A percentile compares a stretch with the other conserved stretches of the same genome.
phyloP scores from a whole-genome alignment of 495 filamentous ascomycete species.

The Bryoglossum gracile region DNA sequence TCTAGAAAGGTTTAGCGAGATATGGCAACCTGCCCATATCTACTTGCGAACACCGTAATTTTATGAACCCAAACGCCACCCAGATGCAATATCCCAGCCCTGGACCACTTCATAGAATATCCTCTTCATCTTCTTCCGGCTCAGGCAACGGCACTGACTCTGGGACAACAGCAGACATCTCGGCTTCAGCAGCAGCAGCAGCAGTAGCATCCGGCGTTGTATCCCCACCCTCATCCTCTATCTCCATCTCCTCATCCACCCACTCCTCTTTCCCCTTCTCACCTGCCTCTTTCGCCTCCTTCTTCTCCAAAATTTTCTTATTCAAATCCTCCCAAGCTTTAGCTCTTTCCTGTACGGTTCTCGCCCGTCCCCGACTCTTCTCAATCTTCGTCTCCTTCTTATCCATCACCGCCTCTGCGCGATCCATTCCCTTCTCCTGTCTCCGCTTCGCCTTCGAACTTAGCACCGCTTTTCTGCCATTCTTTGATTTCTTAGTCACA shows the following conservation, averaged over 20 bases:
- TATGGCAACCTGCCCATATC: not conserved
- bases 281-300: conserved; percentile 14
- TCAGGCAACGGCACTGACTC: conserved; percentile 7
- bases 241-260: conserved; percentile 14
- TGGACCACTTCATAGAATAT: conserved; percentile 10
- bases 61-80: conserved; percentile 1
- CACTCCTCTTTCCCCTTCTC: conserved; percentile 18
- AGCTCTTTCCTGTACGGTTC: conserved; percentile 47
- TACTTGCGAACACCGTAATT: not conserved
- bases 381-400: conserved; percentile 62
- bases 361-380: conserved; percentile 54
- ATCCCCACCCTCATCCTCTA: conserved; percentile 6
- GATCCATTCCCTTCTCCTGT: conserved; percentile 64
- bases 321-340: conserved; percentile 57
- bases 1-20: too few species aligned
- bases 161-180: conserved; percentile 1
- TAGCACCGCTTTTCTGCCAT: conserved; percentile 49
- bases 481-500: conserved; percentile 57
- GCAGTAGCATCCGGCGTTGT: not conserved
- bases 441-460: conserved; percentile 59
- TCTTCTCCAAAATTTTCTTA: conserved; percentile 28
- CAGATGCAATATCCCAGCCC: not conserved
- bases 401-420: conserved; percentile 63
- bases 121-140: conserved; percentile 18
- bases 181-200: not conserved